Evolutionary conservation across 768 basidiomycete species (phyloP).

Genomic region (Suillus tomentosus): DNA sequence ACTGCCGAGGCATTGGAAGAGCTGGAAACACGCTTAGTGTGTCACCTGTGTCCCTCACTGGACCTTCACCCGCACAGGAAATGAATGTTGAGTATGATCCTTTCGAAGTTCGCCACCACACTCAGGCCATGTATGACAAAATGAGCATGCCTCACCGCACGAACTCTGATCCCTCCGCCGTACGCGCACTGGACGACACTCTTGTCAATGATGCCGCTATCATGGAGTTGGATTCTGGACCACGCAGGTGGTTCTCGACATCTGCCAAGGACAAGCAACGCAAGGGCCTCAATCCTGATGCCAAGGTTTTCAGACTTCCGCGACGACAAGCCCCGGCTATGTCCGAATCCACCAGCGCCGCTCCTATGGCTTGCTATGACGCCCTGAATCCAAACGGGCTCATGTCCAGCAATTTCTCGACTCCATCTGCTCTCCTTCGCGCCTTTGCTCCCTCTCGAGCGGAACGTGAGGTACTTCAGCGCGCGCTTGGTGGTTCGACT

Average conservation of each 20-base stretch:
- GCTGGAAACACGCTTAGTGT: slow-evolving; percentile 30
- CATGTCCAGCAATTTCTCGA: slow-evolving; percentile 40
- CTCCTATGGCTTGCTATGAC: slow-evolving; percentile 42
- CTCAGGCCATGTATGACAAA: slow-evolving; percentile 21
- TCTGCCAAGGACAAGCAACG: slow-evolving; percentile 50
- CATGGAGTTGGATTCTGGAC: slow-evolving; percentile 30
- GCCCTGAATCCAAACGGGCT: slow-evolving; percentile 66
- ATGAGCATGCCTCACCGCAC: slow-evolving; percentile 34
- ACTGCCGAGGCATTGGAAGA: slow-evolving; percentile 43
- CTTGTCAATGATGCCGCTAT: slow-evolving; percentile 15
- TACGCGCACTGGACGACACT: slow-evolving; percentile 17
- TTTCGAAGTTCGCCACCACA: slow-evolving; percentile 45
- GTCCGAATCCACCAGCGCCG: slow-evolving; percentile 12
- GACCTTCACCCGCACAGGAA: slow-evolving; percentile 25
- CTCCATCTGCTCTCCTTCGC: slow-evolving; percentile 58
- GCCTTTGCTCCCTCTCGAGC: slow-evolving; percentile 89
- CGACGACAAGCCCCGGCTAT: slow-evolving; percentile 19
- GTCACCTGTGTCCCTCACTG: slow-evolving; percentile 46
- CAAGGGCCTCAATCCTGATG: slow-evolving; percentile 82
- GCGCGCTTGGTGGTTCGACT: slow-evolving; percentile 72
- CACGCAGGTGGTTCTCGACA: slow-evolving; percentile 50
- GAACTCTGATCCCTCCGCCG: slow-evolving; percentile 37
- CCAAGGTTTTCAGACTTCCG: slow-evolving; percentile 75
- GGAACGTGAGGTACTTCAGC: slow-evolving; percentile 82
- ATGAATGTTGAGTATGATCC: slow-evolving; percentile 44